Evolutionary conservation across 495 filamentous ascomycete genomes (phyloP).

Genomic region (Chlorociboria aeruginascens): DNA sequence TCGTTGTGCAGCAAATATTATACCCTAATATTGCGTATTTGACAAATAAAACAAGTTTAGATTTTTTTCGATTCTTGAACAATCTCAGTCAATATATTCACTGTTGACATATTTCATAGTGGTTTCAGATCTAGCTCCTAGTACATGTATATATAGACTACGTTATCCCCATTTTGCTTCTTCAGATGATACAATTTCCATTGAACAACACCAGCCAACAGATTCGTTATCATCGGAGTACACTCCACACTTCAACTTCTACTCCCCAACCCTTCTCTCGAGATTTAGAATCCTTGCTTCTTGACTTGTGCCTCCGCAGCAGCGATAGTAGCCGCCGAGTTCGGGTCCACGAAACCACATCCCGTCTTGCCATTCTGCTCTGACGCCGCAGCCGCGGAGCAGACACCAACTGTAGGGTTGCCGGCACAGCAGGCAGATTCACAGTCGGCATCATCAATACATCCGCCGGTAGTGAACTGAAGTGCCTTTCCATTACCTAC

Average conservation of each 20-base stretch:
- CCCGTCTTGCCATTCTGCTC: conserved; percentile 32
- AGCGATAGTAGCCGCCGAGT: conserved; percentile 26
- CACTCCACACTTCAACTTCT: background rate
- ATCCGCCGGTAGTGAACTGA: conserved; percentile 40
- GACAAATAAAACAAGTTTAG: no score
- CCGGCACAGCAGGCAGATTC: conserved; percentile 30
- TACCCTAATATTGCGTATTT: no score
- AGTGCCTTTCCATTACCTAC: conserved; percentile 37
- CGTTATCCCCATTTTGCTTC: no score
- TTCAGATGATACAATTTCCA: no score
- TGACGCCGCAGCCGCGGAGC: conserved; percentile 29
- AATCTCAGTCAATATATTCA: no score
- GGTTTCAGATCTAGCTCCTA: no score
- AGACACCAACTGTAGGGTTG: conserved; percentile 25
- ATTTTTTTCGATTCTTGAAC: no score
- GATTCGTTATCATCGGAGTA: no score
- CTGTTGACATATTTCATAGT: no score
- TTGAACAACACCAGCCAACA: no score
- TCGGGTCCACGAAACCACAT: conserved; percentile 31
- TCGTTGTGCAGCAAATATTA: no score
- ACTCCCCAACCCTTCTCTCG: background rate
- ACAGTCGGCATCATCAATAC: conserved; percentile 34
- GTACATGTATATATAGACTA: no score
- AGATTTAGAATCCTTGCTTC: conserved; percentile 29
- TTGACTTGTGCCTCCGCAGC: conserved; percentile 30